Base-by-base conservation (phyloP, 805 yeast species). In the Candida silvatica region DNA sequence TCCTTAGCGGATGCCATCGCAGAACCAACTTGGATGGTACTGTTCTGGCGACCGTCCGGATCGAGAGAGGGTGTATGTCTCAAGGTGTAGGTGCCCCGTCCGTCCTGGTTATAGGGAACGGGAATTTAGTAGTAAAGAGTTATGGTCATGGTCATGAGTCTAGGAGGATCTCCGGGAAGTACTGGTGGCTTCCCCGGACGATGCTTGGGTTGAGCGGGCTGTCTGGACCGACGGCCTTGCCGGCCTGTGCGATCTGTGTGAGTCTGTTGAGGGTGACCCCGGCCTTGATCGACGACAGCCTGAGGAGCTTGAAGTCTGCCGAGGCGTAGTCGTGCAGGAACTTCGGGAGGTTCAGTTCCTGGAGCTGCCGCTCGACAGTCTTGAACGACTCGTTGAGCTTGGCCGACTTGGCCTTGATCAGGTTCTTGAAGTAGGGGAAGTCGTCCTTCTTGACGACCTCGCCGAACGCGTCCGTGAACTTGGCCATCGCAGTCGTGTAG, bases 1-100 rank as follows among this genome's bases (percentile, higher is more conserved):
- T 44, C 71, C 72, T 66, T 66, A 65, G 71, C 69, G 71, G 70
- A 64, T 67, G 62, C 70, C 69, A 56, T n/a, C n/a, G n/a, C n/a
- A n/a, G n/a, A n/a, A n/a, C n/a, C n/a, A n/a, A n/a, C n/a, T n/a
- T n/a, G n/a, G n/a, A n/a, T n/a, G n/a, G n/a, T n/a, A n/a, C n/a
- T n/a, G n/a, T n/a, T n/a, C n/a, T n/a, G n/a, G n/a, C n/a, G n/a
- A n/a, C n/a, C n/a, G n/a, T n/a, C n/a, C n/a, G n/a, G n/a, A n/a
- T n/a, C n/a, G n/a, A n/a, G n/a, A n/a, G n/a, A n/a, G n/a, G n/a
- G n/a, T n/a, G n/a, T n/a, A n/a, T n/a, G n/a, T n/a, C n/a, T n/a
- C n/a, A n/a, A n/a, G n/a, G n/a, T n/a, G n/a, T n/a, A n/a, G n/a
- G n/a, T n/a, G n/a, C n/a, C n/a, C n/a, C n/a, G n/a, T n/a, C n/a